Conservation (phyloP, 495 filamentous ascomycete species). For the Hyaloscypha hepaticicola region DNA sequence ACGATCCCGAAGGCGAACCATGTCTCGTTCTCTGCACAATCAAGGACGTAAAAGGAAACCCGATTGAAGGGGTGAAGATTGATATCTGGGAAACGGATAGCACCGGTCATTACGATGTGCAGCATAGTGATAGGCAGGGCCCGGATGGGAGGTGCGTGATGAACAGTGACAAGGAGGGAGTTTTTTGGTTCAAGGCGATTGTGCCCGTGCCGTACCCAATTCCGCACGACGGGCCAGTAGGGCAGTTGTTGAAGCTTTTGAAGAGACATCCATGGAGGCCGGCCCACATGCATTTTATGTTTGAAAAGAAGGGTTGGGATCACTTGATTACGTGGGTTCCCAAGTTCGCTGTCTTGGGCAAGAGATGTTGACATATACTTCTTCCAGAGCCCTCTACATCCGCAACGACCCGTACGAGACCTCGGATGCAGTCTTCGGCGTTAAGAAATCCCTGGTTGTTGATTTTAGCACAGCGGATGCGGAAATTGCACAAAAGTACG, state of each 20-base stretch:
- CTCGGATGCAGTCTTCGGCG: conserved; percentile 90
- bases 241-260: conserved; percentile 68
- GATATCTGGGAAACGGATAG: conserved; percentile 96
- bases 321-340: conserved; percentile 74
- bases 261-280: conserved; percentile 79
- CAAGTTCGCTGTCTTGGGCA: conserved; percentile 21
- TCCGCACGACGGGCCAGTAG: conserved; percentile 86
- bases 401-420: conserved; percentile 85
- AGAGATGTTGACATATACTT: conserved; percentile 35
- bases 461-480: conserved; percentile 65
- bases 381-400: conserved; percentile 65
- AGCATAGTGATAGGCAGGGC: conserved; percentile 65
- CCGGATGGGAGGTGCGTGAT: conserved; percentile 84
- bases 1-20: conserved; percentile 67
- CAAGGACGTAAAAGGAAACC: conserved; percentile 63
- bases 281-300: conserved; percentile 95
- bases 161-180: conserved; percentile 63
- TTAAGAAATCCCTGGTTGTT: conserved; percentile 79
- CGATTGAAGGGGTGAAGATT: conserved; percentile 69
- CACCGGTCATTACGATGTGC: conserved; percentile 86
- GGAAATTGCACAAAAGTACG: conserved; percentile 59
- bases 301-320: conserved; percentile 81
- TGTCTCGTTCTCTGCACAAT: conserved; percentile 77
- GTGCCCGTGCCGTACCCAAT: conserved; percentile 88
- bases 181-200: conserved; percentile 88